Evolutionary conservation across 2,329 filamentous ascomycete species (phyloP).

Genomic region (Aciculosporium take): DNA sequence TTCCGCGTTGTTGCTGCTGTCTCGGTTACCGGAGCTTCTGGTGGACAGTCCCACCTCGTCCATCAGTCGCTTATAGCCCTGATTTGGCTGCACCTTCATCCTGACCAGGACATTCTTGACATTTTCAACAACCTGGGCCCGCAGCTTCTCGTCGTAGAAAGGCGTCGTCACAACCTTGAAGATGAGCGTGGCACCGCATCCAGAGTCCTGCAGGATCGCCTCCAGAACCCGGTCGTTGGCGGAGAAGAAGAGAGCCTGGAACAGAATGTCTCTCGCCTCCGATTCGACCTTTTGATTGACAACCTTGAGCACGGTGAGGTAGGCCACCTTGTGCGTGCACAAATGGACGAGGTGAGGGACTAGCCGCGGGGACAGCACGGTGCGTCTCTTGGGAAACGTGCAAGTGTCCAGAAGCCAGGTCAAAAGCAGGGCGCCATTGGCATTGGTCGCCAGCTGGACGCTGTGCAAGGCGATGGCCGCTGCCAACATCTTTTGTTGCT

Average conservation of each 20-base stretch:
- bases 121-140: conserved; percentile 77
- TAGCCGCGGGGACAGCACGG: conserved; percentile 79
- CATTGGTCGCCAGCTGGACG: conserved; percentile 88
- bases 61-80: conserved; percentile 98
- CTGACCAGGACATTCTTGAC: conserved; percentile 78
- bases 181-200: conserved; percentile 86
- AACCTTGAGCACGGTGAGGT: conserved; percentile 91
- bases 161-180: conserved; percentile 98
- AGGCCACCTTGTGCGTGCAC: conserved; percentile 97
- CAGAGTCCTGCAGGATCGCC: conserved; percentile 79
- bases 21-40: conserved; percentile 32
- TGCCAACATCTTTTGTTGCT: conserved; percentile 89
- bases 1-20: conserved; percentile 28
- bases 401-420: conserved; percentile 99
- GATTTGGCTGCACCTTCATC: conserved; percentile 83
- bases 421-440: conserved; percentile 82
- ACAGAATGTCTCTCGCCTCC: conserved; percentile 77
- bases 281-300: conserved; percentile 95
- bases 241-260: conserved; percentile 87
- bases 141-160: conserved; percentile 88
- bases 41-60: conserved; percentile 89
- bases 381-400: conserved; percentile 82
- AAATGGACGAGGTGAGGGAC: conserved; percentile 88
- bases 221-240: conserved; percentile 75
- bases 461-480: conserved; percentile 93